phyloP scores from a whole-genome alignment of 768 basidiomycete genomes.

The Rhodotorula sphaerocarpa region DNA sequence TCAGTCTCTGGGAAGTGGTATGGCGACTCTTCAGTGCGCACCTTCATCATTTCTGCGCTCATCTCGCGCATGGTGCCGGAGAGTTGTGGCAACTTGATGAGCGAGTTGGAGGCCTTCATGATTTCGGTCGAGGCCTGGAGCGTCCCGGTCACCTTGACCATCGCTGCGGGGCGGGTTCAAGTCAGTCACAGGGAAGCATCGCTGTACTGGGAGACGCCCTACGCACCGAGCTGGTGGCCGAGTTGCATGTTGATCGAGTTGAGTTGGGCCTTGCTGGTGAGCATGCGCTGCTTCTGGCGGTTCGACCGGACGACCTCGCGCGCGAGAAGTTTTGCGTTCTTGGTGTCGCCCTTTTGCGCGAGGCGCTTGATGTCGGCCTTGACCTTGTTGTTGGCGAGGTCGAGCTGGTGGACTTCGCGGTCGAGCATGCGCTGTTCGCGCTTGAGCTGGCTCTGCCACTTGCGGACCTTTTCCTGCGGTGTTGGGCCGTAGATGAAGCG shows the following conservation, averaged over 20 bases:
- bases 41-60: slow-evolving; percentile 99
- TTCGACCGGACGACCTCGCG: slow-evolving; percentile 87
- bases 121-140: slow-evolving; percentile 97
- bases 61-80: slow-evolving; percentile 90
- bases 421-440: slow-evolving; percentile 74
- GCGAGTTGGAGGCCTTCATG: slow-evolving; percentile 92
- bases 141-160: slow-evolving; percentile 94
- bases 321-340: slow-evolving; percentile 84
- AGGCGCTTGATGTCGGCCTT: slow-evolving; percentile 74
- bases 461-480: slow-evolving; percentile 80
- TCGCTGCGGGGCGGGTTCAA: slow-evolving; percentile 52
- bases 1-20: too few species aligned
- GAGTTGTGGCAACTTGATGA: slow-evolving; percentile 85
- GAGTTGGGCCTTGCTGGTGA: slow-evolving; percentile 83
- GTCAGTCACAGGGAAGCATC: neutral
- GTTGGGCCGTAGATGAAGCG: slow-evolving; percentile 93
- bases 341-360: slow-evolving; percentile 80
- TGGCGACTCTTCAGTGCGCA: too few species aligned
- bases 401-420: slow-evolving; percentile 86
- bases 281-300: slow-evolving; percentile 86
- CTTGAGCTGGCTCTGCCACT: slow-evolving; percentile 83
- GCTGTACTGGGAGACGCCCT: neutral
- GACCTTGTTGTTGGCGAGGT: slow-evolving; percentile 70
- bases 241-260: slow-evolving; percentile 85
- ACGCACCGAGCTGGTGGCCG: slow-evolving; percentile 80